Base-by-base conservation (phyloP, 1,139 yeast species). In the Zygoascus hellenicus region DNA sequence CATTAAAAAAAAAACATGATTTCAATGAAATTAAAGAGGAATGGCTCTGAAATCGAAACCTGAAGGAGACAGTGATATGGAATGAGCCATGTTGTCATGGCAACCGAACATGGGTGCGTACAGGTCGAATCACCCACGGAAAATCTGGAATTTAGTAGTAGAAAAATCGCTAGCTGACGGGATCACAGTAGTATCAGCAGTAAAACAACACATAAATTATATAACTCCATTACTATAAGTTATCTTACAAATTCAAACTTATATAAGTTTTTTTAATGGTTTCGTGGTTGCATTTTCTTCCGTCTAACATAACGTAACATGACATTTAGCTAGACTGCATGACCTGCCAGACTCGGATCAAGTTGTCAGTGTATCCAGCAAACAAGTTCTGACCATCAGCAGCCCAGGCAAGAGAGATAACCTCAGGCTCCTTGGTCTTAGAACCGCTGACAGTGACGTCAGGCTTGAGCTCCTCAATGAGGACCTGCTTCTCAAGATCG, bases 271-370 rank as follows among this genome's bases (percentile, higher is more conserved):
- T 40, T 41, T 44, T 38, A 40, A 30, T 14, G 30, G 37, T 19
- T 34, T 34, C 30, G 19, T 34, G 10, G 31, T 38, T 38, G 17
- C 31, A 16, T 15, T 38, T n/a, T 11, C n/a, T n/a, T 38, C 29
- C 17, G 16, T n/a, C 43, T 22, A 40, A 40, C 28, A n/a, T 19
- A 14, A 31, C n/a, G n/a, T 19, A 9, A 36, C 19, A 36, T 36
- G 39, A 36, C 39, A 36, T 47, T 67, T 75, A 76, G 70, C 72
- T 72, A 69, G 95, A 81, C 78, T 96, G 89, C 97, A 90, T 90
- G 68, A 92, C 96, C 83, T 92, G 97, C 97, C 97, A 92, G 77
- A 90, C 98, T 81, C 98, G 92, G 82, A 92, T 90, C 71, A 85
- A 81, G 81, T 88, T 88, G 78, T 92, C 99, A 70, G 97, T 90